Conservation (phyloP, 2,329 filamentous ascomycete species). For the Annulohypoxylon truncatum region DNA sequence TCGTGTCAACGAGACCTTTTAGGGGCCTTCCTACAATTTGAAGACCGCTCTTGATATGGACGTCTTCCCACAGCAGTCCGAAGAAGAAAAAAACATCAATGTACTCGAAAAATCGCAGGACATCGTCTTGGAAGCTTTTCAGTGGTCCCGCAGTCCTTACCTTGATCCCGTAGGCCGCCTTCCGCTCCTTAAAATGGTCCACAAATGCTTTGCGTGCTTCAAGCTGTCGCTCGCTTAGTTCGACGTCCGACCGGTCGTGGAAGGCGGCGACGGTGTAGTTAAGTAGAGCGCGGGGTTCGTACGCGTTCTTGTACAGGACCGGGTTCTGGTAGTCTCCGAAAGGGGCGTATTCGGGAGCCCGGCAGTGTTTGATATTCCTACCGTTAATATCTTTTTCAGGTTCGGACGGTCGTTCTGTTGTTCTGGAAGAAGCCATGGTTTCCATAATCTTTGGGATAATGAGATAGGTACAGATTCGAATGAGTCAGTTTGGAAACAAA, state of each 20-base stretch:
- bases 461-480: background rate
- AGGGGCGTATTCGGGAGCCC: conserved; percentile 25
- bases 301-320: conserved; percentile 9
- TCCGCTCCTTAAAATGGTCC: background rate
- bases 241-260: conserved; percentile 8
- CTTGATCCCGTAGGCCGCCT: background rate
- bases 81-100: conserved; percentile 44
- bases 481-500: background rate
- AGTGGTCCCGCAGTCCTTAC: background rate
- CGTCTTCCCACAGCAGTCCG: conserved; percentile 1
- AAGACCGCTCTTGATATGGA: conserved; percentile 18
- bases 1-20: too few species aligned
- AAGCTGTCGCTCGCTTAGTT: conserved; percentile 25
- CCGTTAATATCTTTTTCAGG: background rate
- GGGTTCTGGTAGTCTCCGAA: conserved; percentile 16
- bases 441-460: background rate
- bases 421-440: background rate
- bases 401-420: background rate
- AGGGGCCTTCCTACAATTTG: conserved; percentile 19
- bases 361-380: background rate
- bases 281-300: conserved; percentile 37
- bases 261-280: conserved; percentile 36
- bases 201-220: conserved; percentile 11
- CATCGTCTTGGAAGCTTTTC: background rate
- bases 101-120: conserved; percentile 6